phyloP scores from a whole-genome alignment of 148 eudicot species.

The Chenopodium album region DNA sequence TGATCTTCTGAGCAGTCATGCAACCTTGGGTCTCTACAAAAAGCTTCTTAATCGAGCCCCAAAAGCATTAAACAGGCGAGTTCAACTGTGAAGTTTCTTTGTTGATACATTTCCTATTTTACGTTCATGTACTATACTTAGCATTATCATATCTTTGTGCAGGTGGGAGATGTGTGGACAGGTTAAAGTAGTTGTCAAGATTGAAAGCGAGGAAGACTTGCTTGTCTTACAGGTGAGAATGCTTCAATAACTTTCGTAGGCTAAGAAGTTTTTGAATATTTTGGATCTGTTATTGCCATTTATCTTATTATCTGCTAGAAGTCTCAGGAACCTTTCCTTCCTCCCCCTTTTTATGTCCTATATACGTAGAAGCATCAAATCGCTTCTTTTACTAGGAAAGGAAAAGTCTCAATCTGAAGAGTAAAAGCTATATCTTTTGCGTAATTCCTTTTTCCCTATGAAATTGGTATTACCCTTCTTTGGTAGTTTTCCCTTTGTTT shows the following conservation, averaged over 20 bases:
- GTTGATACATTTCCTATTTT: background rate
- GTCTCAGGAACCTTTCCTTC: background rate
- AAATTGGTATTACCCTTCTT: background rate
- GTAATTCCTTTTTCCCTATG: background rate
- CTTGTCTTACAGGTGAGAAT: conserved; percentile 59
- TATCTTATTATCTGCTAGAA: background rate
- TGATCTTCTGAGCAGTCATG: conserved; percentile 55
- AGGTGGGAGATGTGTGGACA: conserved; percentile 99
- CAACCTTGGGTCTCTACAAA: conserved; percentile 94
- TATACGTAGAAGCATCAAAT: background rate
- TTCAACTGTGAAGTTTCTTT: conserved; percentile 3
- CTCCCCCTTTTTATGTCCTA: background rate
- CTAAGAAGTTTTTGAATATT: background rate
- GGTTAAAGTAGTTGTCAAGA: conserved; percentile 96
- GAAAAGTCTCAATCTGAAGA: background rate
- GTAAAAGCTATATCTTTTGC: background rate
- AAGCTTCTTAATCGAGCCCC: conserved; percentile 86
- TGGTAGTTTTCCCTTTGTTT: background rate
- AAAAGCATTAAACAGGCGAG: conserved; percentile 76
- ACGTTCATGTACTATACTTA: conserved; percentile 8
- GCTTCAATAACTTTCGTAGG: background rate
- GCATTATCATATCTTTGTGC: conserved; percentile 23
- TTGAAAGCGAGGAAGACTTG: conserved; percentile 92
- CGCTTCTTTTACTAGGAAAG: background rate
- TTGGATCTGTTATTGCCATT: background rate